These are phyloP conservation scores for Bruguiera gymnorhiza DNA, from an alignment of 345 rosid species.

Conservation along the genomic window DNA sequence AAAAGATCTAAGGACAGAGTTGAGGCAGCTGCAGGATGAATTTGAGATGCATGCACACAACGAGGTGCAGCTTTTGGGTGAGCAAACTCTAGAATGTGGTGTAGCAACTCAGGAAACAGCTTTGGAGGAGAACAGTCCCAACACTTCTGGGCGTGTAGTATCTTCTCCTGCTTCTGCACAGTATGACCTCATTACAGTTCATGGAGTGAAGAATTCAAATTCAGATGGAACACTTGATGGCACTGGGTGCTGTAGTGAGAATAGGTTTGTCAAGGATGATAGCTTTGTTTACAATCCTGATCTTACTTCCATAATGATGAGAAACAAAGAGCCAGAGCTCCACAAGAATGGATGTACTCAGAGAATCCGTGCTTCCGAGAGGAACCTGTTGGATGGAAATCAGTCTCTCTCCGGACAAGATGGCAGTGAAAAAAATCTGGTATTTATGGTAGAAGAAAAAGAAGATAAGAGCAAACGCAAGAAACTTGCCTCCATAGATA, in stretches of 20 bases:
- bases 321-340: constrained; percentile 56
- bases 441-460: constrained; percentile 17
- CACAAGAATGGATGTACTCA: constrained; percentile 51
- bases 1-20: constrained; percentile 73
- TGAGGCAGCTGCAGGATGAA: constrained; percentile 58
- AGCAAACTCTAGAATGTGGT: constrained; percentile 18
- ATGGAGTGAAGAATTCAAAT: constrained; percentile 31
- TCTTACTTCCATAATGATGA: constrained; percentile 65
- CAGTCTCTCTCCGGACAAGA: constrained; percentile 33
- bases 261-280: constrained; percentile 38
- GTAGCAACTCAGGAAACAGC: constrained; percentile 19
- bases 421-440: constrained; percentile 25
- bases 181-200: constrained; percentile 22
- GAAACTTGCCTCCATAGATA: constrained; percentile 13
- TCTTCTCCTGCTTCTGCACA: constrained; percentile 35
- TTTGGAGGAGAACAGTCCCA: constrained; percentile 27
- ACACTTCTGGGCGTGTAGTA: constrained; percentile 24
- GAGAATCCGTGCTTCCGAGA: constrained; percentile 54
- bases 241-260: constrained; percentile 31
- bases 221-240: constrained; percentile 26
- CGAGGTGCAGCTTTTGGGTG: constrained; percentile 21
- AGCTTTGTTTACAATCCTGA: constrained; percentile 46
- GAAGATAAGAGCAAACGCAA: constrained; percentile 16
- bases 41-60: constrained; percentile 41
- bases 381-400: constrained; percentile 35